Evolutionary conservation across 2,329 filamentous ascomycete genomes (phyloP), one percentile per base, ranked within the genome.

Genomic region (Pseudogymnoascus sp.): DNA sequence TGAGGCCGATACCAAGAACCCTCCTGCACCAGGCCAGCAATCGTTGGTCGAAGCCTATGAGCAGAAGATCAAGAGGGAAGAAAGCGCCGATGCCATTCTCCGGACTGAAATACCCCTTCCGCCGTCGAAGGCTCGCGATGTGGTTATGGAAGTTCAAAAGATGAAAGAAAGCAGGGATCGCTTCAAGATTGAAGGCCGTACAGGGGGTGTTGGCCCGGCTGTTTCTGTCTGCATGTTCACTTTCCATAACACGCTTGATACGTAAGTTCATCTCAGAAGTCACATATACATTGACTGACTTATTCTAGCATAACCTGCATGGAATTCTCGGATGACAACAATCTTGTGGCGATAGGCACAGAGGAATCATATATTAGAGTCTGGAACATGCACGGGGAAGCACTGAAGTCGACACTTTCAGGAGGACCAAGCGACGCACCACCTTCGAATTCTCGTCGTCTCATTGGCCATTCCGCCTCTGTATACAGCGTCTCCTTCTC

Each of bases 191-290:
- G 90, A 96, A 64, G 86, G 88, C 18, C 85, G 89, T 35, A 93
- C 90, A 11, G 90, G 91, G 14, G 93, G 93, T 7, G 83, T 93
- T 60, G 91, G 93, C 12, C 86, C 91, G 62, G 87, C 88, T 25
- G 82, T 97, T 64, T 96, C 92, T 70, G 88, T 96, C 23, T 95
- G 91, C 79, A 97, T 97, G 90, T 97, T 96, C 74, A 99, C 95
- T 0, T 96, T 97, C 72, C 95, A 99, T 79, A 99, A 99, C 75
- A 96, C 91, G 0, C 88, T 92, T 66, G 92, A 96, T 75, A 89
- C 86, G 91, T 93, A 78, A 79, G 85, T 75, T n/a, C 5, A 14
- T n/a, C 35, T 58, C 6, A 62, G 64, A 8, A 58, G 23, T 5
- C 16, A 41, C 14, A 2, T 7, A 23, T 3, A 23, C 5, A 28